A percentile compares a stretch with the other conserved stretches of the same genome.
phyloP scores from a whole-genome alignment of 192 early-diverging fungal species.

The Rhizophagus sp. region DNA sequence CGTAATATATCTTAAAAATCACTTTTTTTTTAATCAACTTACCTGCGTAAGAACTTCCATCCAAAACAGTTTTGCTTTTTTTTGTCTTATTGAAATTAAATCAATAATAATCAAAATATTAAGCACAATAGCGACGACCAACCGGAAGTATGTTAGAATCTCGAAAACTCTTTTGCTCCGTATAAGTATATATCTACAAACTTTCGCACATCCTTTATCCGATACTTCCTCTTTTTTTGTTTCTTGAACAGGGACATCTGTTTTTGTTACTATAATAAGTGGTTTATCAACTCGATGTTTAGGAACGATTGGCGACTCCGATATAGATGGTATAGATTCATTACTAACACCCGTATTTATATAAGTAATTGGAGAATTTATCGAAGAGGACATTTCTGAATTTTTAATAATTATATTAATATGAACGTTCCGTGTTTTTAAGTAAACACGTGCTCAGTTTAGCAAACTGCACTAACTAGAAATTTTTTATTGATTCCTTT shows the following conservation, averaged over 20 bases:
- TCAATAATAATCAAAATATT: constrained; percentile 16
- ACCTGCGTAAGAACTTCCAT: constrained; percentile 13
- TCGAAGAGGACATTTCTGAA: neutral
- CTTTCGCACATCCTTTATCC: neutral
- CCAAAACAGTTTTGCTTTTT: constrained; percentile 20
- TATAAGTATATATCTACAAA: neutral
- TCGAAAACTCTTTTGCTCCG: neutral
- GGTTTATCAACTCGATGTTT: neutral
- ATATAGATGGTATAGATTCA: neutral
- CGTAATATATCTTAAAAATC: neutral
- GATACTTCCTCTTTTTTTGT: neutral
- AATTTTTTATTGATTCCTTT: too few species aligned
- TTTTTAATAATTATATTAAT: neutral
- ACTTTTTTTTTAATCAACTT: neutral
- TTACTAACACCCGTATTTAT: neutral
- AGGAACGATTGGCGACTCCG: neutral
- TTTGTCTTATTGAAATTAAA: neutral
- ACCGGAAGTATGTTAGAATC: constrained; percentile 2
- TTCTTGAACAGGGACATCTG: neutral
- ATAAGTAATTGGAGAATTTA: neutral
- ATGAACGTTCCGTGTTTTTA: too few species aligned
- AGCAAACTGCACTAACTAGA: too few species aligned
- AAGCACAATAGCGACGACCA: neutral
- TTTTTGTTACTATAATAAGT: neutral
- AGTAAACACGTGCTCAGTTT: too few species aligned